These are phyloP conservation scores for Cladosporium sp. DNA, from an alignment of 2,329 filamentous ascomycete genomes.

Conservation along the genomic window DNA sequence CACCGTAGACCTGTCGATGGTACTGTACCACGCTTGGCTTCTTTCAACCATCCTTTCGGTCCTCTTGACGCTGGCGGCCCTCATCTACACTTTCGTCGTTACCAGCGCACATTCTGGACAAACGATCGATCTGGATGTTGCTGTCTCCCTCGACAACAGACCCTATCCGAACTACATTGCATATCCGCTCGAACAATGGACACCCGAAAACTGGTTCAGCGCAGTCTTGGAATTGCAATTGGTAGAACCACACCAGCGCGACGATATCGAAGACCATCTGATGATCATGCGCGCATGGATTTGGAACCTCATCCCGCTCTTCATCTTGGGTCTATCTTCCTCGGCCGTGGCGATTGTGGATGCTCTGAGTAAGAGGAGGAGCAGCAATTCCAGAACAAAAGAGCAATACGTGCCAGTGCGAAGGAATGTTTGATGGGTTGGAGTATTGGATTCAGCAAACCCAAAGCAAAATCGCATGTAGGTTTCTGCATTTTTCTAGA, in stretches of 20 bases:
- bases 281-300: constrained; percentile 26
- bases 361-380: background rate
- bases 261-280: constrained; percentile 19
- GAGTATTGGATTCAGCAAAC: no score
- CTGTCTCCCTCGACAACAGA: constrained; percentile 20
- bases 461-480: no score
- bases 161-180: constrained; percentile 26
- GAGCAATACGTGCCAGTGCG: no score
- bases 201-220: constrained; percentile 28
- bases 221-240: constrained; percentile 24
- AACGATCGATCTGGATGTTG: constrained; percentile 22
- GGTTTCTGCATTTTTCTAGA: background rate
- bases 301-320: constrained; percentile 30
- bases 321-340: constrained; percentile 21
- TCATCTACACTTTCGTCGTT: constrained; percentile 26
- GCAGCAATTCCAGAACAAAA: no score
- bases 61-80: constrained; percentile 22
- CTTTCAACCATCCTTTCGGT: constrained; percentile 20
- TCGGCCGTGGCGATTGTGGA: constrained; percentile 17
- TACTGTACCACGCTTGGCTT: constrained; percentile 24
- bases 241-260: constrained; percentile 12
- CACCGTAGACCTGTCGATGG: background rate
- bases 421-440: no score
- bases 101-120: constrained; percentile 21
- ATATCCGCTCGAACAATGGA: constrained; percentile 25